phyloP scores from a whole-genome alignment of 2,329 filamentous ascomycete genomes.

The Stromatinia cepivora region DNA sequence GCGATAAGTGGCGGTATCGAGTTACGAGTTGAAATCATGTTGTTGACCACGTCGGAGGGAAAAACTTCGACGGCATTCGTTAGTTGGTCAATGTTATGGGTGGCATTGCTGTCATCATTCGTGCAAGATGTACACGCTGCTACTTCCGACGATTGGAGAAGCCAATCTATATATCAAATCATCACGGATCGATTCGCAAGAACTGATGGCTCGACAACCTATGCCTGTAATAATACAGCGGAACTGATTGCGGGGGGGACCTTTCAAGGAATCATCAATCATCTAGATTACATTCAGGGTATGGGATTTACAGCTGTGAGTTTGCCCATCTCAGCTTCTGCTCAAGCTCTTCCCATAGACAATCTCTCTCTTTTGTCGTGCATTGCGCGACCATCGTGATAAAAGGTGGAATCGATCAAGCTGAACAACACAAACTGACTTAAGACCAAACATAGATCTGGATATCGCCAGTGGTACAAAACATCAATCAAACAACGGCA shows the following conservation, averaged over 20 bases:
- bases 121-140: conserved; percentile 24
- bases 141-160: conserved; percentile 39
- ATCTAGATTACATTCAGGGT: conserved; percentile 49
- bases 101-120: conserved; percentile 5
- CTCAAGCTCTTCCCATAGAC: neutral
- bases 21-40: conserved; percentile 17
- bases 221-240: conserved; percentile 33
- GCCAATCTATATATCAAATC: conserved; percentile 45
- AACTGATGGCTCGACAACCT: conserved; percentile 40
- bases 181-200: conserved; percentile 46
- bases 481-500: conserved; percentile 42
- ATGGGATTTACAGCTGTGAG: conserved; percentile 42
- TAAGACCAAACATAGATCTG: conserved; percentile 35
- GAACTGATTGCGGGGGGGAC: conserved; percentile 48
- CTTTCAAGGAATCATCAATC: conserved; percentile 47
- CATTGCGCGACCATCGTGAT: neutral
- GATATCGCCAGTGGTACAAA: conserved; percentile 47
- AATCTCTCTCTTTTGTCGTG: conserved; percentile 1
- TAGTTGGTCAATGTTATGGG: conserved; percentile 21
- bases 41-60: conserved; percentile 23
- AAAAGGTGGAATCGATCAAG: neutral
- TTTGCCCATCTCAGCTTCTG: conserved; percentile 5
- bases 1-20: neutral
- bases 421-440: conserved; percentile 12
- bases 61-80: conserved; percentile 25